These are phyloP conservation scores for Hypoxylon sp. DNA, from an alignment of 2,329 filamentous ascomycete species.

Conservation along the genomic window DNA sequence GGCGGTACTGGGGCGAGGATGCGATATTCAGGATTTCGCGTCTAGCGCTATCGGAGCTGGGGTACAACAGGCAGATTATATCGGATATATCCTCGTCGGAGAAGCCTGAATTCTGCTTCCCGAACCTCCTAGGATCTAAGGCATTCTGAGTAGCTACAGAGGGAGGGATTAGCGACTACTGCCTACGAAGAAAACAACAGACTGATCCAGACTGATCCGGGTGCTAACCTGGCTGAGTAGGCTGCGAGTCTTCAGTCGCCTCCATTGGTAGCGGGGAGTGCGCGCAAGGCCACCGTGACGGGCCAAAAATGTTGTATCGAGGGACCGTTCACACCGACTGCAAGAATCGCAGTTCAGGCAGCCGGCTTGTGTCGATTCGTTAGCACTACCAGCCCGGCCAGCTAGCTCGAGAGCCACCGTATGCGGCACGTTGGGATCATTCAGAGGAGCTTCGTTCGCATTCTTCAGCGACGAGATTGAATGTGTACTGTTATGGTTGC, in stretches of 20 bases:
- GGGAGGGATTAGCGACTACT: slow-evolving; percentile 25
- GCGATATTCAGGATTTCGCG: slow-evolving; percentile 74
- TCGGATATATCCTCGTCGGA: slow-evolving; percentile 87
- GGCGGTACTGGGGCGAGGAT: slow-evolving; percentile 58
- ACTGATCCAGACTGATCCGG: background rate
- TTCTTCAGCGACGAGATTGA: slow-evolving; percentile 16
- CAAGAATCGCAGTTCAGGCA: slow-evolving; percentile 48
- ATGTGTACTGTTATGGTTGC: slow-evolving; percentile 38
- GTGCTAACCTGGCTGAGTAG: slow-evolving; percentile 54
- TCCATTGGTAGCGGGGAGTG: slow-evolving; percentile 49
- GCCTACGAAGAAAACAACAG: background rate
- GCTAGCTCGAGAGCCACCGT: slow-evolving; percentile 33
- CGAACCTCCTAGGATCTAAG: slow-evolving; percentile 83
- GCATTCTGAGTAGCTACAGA: slow-evolving; percentile 80
- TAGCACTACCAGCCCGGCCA: slow-evolving; percentile 24
- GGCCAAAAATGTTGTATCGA: slow-evolving; percentile 21
- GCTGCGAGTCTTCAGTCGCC: slow-evolving; percentile 50
- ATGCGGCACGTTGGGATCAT: slow-evolving; percentile 35
- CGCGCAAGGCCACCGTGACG: slow-evolving; percentile 32
- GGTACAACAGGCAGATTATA: slow-evolving; percentile 90
- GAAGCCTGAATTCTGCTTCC: slow-evolving; percentile 85
- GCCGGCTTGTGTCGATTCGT: slow-evolving; percentile 42
- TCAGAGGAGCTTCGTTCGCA: slow-evolving; percentile 22
- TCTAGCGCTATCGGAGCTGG: slow-evolving; percentile 79
- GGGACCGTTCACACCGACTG: slow-evolving; percentile 45